Conservation (phyloP, 345 rosid genomes). For the Melaleuca alternifolia region DNA sequence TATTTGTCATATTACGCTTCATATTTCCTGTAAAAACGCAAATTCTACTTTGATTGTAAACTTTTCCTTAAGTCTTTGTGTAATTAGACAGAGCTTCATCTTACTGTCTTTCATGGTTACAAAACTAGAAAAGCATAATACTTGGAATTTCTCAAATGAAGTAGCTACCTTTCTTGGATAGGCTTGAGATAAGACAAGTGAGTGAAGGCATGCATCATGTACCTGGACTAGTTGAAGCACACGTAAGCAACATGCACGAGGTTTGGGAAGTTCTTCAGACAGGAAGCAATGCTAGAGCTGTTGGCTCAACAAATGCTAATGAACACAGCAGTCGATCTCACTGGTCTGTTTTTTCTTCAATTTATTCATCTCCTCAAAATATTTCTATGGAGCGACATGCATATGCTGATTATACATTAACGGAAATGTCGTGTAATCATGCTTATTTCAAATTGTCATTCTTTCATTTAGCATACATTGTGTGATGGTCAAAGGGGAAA, state of each 20-base stretch:
- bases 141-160: background rate
- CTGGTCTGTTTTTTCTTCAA: slow-evolving; percentile 39
- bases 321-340: slow-evolving; percentile 98
- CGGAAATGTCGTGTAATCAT: background rate
- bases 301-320: slow-evolving; percentile 86
- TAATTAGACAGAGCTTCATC: background rate
- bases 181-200: slow-evolving; percentile 77
- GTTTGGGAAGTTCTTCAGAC: slow-evolving; percentile 90
- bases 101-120: background rate
- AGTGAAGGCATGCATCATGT: slow-evolving; percentile 80
- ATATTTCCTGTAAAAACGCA: background rate
- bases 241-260: slow-evolving; percentile 63
- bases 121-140: background rate
- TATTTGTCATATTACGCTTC: background rate
- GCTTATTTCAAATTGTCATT: background rate
- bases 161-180: slow-evolving; percentile 8
- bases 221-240: slow-evolving; percentile 87
- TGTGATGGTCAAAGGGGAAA: slow-evolving; percentile 86
- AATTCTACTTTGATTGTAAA: background rate
- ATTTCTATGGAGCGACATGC: background rate
- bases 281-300: slow-evolving; percentile 84
- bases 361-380: background rate
- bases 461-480: slow-evolving; percentile 58
- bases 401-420: background rate
- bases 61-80: background rate